phyloP scores from a whole-genome alignment of 2,329 filamentous ascomycete species.

The Penicillium sp. region DNA sequence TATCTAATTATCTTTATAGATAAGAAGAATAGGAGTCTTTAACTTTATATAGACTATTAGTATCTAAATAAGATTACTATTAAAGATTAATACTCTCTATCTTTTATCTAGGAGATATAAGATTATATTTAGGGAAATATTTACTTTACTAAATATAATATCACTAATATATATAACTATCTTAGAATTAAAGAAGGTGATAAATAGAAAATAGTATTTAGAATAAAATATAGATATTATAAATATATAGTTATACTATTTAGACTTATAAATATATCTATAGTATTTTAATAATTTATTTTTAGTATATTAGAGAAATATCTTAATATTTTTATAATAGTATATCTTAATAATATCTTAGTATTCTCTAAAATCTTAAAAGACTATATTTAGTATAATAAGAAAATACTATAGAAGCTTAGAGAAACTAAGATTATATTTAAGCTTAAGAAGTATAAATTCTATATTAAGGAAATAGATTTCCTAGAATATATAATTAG shows the following conservation, averaged over 20 bases:
- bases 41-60: neutral
- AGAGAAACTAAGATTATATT: neutral
- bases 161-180: conserved; percentile 4
- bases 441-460: neutral
- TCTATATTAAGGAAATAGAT: neutral
- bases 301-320: neutral
- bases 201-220: conserved; percentile 10
- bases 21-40: neutral
- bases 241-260: conserved; percentile 8
- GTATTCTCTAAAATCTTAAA: neutral
- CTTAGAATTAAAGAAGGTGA: conserved; percentile 2
- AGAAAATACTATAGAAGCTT: neutral
- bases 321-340: conserved; percentile 2
- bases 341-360: neutral
- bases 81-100: conserved; percentile 2
- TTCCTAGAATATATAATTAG: conserved; percentile 1
- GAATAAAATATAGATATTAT: conserved; percentile 5
- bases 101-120: neutral
- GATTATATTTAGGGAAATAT: no score
- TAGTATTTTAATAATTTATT: conserved; percentile 4
- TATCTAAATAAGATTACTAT: neutral
- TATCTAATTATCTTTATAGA: conserved; percentile 10
- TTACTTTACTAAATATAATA: no score
- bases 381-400: neutral
- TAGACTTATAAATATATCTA: conserved; percentile 2